phyloP scores from a whole-genome alignment of 441 rosid genomes.

The Erodium moschatum region DNA sequence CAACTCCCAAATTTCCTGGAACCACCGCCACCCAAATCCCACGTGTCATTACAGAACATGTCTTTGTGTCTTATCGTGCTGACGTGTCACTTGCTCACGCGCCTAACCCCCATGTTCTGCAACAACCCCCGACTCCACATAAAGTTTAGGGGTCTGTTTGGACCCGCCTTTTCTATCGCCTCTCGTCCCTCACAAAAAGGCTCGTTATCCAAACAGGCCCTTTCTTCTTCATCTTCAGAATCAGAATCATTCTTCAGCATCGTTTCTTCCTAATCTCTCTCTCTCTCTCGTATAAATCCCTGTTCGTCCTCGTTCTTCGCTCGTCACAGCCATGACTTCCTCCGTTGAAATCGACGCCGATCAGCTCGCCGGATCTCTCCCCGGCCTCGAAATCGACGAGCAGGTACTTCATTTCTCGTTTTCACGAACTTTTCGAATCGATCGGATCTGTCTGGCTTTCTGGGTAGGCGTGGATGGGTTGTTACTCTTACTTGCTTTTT shows the following conservation, averaged over 20 bases:
- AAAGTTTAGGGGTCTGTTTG: too few relatives aligned
- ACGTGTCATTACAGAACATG: too few relatives aligned
- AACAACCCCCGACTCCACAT: too few relatives aligned
- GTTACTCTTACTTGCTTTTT: neutral
- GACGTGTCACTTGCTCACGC: too few relatives aligned
- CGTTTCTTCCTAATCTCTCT: neutral
- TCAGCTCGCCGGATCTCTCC: constrained; percentile 20
- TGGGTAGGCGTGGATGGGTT: neutral
- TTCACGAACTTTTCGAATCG: neutral
- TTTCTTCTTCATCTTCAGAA: neutral
- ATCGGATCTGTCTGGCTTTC: neutral
- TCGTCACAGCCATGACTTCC: constrained; percentile 27
- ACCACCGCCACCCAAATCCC: too few relatives aligned
- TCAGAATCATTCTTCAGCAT: neutral
- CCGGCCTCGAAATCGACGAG: constrained; percentile 25
- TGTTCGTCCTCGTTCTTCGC: neutral
- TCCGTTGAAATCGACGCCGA: constrained; percentile 24
- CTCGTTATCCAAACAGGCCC: neutral
- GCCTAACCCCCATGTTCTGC: too few relatives aligned
- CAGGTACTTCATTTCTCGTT: constrained; percentile 24
- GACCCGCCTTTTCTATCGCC: neutral
- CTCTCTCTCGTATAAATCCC: neutral
- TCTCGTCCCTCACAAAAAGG: neutral
- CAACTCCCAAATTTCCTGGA: too few relatives aligned
- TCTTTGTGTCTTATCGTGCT: too few relatives aligned